Evolutionary conservation across 306 rosid species (phyloP).

Genomic region (peach (Prunus persica)): DNA sequence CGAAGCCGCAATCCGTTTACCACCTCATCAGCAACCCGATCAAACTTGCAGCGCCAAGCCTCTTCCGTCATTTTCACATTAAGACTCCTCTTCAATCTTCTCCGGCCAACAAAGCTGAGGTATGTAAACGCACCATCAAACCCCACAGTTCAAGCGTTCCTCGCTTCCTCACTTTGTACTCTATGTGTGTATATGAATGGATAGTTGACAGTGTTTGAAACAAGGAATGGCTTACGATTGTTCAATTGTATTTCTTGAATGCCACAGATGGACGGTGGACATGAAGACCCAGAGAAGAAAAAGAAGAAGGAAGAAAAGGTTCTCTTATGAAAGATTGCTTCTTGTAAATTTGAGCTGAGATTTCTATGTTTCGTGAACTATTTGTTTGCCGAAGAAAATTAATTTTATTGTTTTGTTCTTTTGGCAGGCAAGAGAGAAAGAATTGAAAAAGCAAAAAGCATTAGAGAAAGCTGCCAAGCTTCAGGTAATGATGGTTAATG

Average conservation of each 20-base stretch:
- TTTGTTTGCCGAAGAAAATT: not conserved
- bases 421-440: conserved; percentile 87
- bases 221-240: not conserved
- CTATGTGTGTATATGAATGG: no score
- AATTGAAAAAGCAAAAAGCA: conserved; percentile 75
- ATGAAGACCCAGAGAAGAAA: conserved; percentile 89
- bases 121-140: not conserved
- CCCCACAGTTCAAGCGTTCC: not conserved
- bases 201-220: no score
- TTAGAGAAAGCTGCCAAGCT: conserved; percentile 68
- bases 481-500: conserved; percentile 43
- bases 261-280: conserved; percentile 30
- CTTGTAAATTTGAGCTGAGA: not conserved
- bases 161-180: not conserved
- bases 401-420: conserved; percentile 3
- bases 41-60: not conserved
- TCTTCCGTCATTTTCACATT: not conserved
- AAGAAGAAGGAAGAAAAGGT: conserved; percentile 96
- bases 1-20: not conserved
- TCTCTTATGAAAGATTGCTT: not conserved
- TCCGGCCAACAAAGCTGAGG: not conserved
- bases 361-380: not conserved
- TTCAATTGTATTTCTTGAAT: not conserved
- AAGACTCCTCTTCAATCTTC: not conserved
- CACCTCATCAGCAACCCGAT: not conserved